phyloP scores from a whole-genome alignment of 2,329 filamentous ascomycete species.

The Monilinia aucupariae region DNA sequence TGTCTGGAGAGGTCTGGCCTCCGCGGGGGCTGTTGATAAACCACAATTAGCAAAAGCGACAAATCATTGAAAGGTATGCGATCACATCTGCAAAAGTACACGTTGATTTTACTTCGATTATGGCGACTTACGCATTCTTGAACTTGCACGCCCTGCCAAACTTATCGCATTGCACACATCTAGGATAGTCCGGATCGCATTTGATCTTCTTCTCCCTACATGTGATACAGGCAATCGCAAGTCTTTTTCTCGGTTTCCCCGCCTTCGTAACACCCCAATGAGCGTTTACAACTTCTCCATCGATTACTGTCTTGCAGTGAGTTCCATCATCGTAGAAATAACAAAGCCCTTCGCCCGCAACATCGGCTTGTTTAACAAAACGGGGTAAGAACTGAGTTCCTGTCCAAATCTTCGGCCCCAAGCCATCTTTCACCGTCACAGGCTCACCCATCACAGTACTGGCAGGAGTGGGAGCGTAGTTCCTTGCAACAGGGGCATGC shows the following conservation, averaged over 20 bases:
- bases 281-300: constrained; percentile 81
- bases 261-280: constrained; percentile 94
- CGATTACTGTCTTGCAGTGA: constrained; percentile 75
- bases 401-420: constrained; percentile 65
- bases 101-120: background rate
- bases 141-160: constrained; percentile 81
- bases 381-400: constrained; percentile 62
- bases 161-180: constrained; percentile 88
- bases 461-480: constrained; percentile 28
- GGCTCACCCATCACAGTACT: constrained; percentile 28
- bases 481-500: constrained; percentile 21
- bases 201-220: constrained; percentile 98
- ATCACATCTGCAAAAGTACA: background rate
- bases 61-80: background rate
- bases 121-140: constrained; percentile 68
- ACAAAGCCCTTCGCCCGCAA: constrained; percentile 73
- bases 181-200: constrained; percentile 81
- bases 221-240: constrained; percentile 88
- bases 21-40: constrained; percentile 32
- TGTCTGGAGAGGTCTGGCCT: constrained; percentile 35
- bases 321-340: constrained; percentile 84
- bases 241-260: constrained; percentile 82
- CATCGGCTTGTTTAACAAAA: constrained; percentile 57
- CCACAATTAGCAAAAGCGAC: constrained; percentile 37
- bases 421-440: constrained; percentile 47